phyloP scores from a whole-genome alignment of 2,329 filamentous ascomycete species.

The Alternaria sp. region DNA sequence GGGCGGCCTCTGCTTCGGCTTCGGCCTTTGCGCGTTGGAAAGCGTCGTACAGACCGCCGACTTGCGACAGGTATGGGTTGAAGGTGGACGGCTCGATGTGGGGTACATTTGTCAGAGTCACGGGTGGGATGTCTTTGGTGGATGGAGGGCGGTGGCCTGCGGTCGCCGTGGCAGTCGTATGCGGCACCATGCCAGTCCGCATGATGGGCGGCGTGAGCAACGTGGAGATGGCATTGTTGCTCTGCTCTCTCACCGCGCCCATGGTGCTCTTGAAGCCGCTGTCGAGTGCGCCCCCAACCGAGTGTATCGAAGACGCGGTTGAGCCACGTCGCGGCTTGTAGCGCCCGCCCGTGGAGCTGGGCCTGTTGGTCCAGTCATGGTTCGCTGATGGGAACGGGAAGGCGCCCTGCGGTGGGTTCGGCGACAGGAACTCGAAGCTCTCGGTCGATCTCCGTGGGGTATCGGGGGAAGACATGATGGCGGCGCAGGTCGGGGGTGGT shows the following conservation, averaged over 20 bases:
- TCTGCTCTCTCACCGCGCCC: constrained; percentile 71
- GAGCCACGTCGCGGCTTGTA: constrained; percentile 74
- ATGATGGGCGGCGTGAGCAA: constrained; percentile 91
- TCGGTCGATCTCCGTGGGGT: constrained; percentile 56
- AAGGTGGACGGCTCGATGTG: constrained; percentile 83
- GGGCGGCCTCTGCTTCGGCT: constrained; percentile 66
- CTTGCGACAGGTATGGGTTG: constrained; percentile 80
- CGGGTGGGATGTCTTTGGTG: constrained; percentile 87
- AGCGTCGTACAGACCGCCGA: constrained; percentile 87
- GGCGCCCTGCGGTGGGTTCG: constrained; percentile 49
- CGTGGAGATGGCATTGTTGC: constrained; percentile 93
- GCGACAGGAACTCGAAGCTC: constrained; percentile 56
- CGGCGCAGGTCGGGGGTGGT: constrained; percentile 34
- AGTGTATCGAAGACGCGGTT: constrained; percentile 84
- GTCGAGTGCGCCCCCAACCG: constrained; percentile 83
- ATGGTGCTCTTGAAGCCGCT: constrained; percentile 65
- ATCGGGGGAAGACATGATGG: constrained; percentile 49
- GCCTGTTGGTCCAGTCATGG: constrained; percentile 60
- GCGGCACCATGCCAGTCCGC: constrained; percentile 82
- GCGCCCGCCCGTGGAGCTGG: constrained; percentile 54
- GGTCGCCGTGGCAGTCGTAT: constrained; percentile 72
- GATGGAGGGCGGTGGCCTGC: constrained; percentile 83
- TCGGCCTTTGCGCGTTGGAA: constrained; percentile 83
- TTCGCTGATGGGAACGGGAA: constrained; percentile 65
- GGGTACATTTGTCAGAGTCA: constrained; percentile 85